Conservation (phyloP, 345 rosid genomes). For the Pistacia integerrima region DNA sequence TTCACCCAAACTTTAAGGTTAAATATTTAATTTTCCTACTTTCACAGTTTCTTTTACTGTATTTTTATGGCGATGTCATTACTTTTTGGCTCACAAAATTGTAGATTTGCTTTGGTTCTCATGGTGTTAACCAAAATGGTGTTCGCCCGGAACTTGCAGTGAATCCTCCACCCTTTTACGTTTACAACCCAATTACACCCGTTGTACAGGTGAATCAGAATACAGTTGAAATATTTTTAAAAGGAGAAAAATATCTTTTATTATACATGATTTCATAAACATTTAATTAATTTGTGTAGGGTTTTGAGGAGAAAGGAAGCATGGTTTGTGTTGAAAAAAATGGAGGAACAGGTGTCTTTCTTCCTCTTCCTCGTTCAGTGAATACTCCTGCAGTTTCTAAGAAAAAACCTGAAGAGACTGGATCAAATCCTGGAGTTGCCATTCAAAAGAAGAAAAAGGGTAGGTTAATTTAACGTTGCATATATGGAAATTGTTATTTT, state of each 20-base stretch:
- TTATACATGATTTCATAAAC: background rate
- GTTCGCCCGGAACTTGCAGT: background rate
- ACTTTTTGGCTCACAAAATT: background rate
- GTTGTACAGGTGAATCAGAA: background rate
- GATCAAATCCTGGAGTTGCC: no score
- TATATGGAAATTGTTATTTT: background rate
- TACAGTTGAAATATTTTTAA: background rate
- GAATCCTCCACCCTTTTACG: background rate
- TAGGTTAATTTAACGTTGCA: background rate
- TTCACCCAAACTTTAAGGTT: background rate
- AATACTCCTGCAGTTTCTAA: no score
- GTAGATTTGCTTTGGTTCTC: conserved; percentile 5
- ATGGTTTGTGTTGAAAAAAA: background rate
- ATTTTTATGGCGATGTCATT: no score
- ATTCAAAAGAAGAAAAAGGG: background rate
- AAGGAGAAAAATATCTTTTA: no score
- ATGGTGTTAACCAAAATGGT: background rate
- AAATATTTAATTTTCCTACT: background rate
- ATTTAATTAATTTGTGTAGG: background rate
- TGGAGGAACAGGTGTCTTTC: conserved; percentile 12
- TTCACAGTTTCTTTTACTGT: no score
- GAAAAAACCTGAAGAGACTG: no score
- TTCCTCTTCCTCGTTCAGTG: conserved; percentile 13
- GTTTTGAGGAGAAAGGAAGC: background rate
- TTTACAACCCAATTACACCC: background rate